Evolutionary conservation across 177 flowering plant species (phyloP).

Genomic region (Vitis hybrid): DNA sequence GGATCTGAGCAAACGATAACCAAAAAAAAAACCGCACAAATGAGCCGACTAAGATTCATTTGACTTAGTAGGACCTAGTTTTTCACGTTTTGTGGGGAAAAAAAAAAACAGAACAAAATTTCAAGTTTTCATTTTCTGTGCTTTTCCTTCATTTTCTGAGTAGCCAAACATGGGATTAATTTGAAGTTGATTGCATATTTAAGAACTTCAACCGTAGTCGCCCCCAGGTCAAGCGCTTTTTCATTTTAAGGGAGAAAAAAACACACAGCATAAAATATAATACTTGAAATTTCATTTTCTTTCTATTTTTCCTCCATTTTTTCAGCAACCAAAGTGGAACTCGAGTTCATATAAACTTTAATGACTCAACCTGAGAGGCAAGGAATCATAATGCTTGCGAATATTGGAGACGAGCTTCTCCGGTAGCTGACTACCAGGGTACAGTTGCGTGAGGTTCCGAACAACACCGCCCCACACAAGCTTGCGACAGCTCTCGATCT

Average conservation of each 20-base stretch:
- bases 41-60: too few relatives aligned
- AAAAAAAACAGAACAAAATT: too few relatives aligned
- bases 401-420: constrained; percentile 86
- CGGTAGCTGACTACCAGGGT: constrained; percentile 94
- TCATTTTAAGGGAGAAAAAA: too few relatives aligned
- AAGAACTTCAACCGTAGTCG: too few relatives aligned
- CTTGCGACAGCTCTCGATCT: constrained; percentile 50
- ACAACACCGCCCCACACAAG: constrained; percentile 81
- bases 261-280: neutral
- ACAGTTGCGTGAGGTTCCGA: constrained; percentile 75
- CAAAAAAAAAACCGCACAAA: too few relatives aligned
- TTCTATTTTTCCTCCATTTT: neutral
- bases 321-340: constrained; percentile 7
- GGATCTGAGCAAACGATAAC: too few relatives aligned
- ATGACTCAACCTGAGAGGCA: constrained; percentile 69
- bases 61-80: too few relatives aligned
- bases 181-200: neutral
- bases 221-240: too few relatives aligned
- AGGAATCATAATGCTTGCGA: constrained; percentile 87
- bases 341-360: too few relatives aligned
- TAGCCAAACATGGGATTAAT: neutral
- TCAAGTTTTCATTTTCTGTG: too few relatives aligned
- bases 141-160: constrained; percentile 5
- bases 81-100: too few relatives aligned
- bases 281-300: too few relatives aligned